These are phyloP conservation scores for Cicer pinnatifidum DNA, from an alignment of 306 rosid species.

Conservation along the genomic window DNA sequence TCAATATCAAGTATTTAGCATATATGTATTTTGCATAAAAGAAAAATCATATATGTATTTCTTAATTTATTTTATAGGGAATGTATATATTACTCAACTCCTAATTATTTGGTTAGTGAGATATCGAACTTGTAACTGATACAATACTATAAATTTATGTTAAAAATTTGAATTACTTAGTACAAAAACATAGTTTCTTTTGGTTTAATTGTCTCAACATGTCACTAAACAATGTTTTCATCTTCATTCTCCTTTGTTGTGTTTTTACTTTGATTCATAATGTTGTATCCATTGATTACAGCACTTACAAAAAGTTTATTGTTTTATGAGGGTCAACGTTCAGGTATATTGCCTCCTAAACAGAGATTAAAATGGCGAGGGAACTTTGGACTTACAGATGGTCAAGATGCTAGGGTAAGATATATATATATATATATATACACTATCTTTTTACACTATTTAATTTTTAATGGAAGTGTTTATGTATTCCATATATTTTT, in stretches of 20 bases:
- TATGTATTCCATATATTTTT: too few relatives aligned
- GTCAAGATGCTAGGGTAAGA: conserved; percentile 52
- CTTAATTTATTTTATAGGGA: too few relatives aligned
- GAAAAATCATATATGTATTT: too few relatives aligned
- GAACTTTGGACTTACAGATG: conserved; percentile 61
- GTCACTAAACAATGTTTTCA: background rate
- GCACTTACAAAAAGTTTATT: conserved; percentile 58
- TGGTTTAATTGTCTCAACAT: conserved; percentile 1
- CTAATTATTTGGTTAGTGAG: background rate
- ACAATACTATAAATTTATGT: background rate
- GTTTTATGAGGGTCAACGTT: conserved; percentile 64
- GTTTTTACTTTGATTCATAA: conserved; percentile 12
- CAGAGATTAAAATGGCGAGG: conserved; percentile 69
- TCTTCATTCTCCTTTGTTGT: conserved; percentile 12
- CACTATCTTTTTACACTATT: too few relatives aligned
- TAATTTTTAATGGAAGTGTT: too few relatives aligned
- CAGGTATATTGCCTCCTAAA: conserved; percentile 55
- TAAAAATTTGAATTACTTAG: background rate
- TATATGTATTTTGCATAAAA: too few relatives aligned
- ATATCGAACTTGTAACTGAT: background rate
- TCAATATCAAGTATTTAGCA: too few relatives aligned
- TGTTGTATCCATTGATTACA: conserved; percentile 42
- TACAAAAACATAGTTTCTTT: background rate
- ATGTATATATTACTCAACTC: background rate
- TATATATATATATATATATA: too few relatives aligned